phyloP scores from a whole-genome alignment of 139 green algal species.

The Eudorina sp. region DNA sequence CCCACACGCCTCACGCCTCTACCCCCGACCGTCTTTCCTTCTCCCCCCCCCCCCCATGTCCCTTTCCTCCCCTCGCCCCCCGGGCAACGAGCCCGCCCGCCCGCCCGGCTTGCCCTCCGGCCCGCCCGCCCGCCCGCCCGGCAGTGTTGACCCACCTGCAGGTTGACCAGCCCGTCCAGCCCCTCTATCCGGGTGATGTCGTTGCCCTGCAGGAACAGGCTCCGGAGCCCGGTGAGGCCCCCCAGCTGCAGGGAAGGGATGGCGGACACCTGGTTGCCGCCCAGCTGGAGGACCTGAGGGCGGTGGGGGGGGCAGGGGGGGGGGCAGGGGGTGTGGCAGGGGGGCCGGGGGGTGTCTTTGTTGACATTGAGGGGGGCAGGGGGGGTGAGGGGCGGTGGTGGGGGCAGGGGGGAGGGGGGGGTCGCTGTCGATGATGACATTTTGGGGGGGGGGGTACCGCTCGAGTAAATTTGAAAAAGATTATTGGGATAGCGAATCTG shows the following conservation, averaged over 20 bases:
- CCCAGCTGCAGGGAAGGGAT: slow-evolving; percentile 65
- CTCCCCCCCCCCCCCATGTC: background rate
- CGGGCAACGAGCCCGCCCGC: too few species aligned
- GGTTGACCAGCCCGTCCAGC: slow-evolving; percentile 69
- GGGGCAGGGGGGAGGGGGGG: background rate
- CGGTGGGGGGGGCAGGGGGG: background rate
- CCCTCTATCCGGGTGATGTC: slow-evolving; percentile 76
- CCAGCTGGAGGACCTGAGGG: slow-evolving; percentile 68
- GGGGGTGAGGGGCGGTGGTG: background rate
- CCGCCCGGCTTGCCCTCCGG: background rate
- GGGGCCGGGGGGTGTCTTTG: background rate
- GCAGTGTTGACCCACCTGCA: slow-evolving; percentile 51
- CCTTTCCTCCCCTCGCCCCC: background rate
- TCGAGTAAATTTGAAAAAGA: too few species aligned
- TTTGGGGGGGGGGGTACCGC: background rate
- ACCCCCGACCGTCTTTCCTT: background rate
- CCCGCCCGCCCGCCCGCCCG: background rate
- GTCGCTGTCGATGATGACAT: background rate
- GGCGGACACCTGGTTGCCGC: slow-evolving; percentile 66
- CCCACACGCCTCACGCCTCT: background rate
- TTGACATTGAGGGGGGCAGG: background rate
- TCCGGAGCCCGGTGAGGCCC: slow-evolving; percentile 59
- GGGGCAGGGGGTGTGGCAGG: too few species aligned
- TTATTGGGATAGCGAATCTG: too few species aligned
- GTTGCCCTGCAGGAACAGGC: slow-evolving; percentile 77